A percentile compares a stretch with the other conserved stretches of the same genome.
phyloP scores from a whole-genome alignment of 495 filamentous ascomycete species.

The Acidiella bohemica region DNA sequence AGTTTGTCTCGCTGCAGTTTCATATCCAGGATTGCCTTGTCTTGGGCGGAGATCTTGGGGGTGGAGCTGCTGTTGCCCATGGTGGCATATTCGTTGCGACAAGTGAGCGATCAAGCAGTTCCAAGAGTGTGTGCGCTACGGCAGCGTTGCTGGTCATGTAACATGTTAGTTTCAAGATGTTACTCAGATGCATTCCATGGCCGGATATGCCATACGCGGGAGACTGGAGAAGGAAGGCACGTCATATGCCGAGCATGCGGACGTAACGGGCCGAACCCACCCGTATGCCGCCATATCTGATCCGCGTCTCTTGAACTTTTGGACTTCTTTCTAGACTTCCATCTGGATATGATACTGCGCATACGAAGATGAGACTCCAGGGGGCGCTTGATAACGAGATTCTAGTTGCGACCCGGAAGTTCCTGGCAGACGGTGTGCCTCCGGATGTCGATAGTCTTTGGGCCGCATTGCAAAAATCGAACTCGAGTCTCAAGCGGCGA shows the following conservation, averaged over 20 bases:
- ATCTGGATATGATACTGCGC: neutral
- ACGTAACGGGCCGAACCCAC: neutral
- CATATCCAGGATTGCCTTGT: conserved; percentile 89
- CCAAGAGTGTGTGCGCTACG: too few relatives aligned
- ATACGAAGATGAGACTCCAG: conserved; percentile 1
- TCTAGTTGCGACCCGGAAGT: conserved; percentile 7
- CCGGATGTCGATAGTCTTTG: conserved; percentile 54
- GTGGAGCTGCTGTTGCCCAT: conserved; percentile 58
- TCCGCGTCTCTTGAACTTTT: neutral
- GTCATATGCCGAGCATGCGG: conserved; percentile 1
- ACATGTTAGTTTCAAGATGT: too few relatives aligned
- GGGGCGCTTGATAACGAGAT: conserved; percentile 18
- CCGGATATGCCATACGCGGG: too few relatives aligned
- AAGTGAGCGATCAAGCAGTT: too few relatives aligned
- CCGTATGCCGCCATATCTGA: neutral
- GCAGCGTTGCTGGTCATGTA: too few relatives aligned
- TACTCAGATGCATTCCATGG: too few relatives aligned
- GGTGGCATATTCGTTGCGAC: too few relatives aligned
- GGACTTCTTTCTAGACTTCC: neutral
- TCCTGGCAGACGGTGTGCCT: conserved; percentile 31
- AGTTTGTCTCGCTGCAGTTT: conserved; percentile 96
- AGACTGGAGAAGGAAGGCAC: too few relatives aligned
- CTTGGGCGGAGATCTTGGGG: conserved; percentile 58
- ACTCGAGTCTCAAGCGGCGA: conserved; percentile 67
- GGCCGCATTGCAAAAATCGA: conserved; percentile 65